Conservation (phyloP, 2,329 filamentous ascomycete species). For the Fusarium fujikuroi region DNA sequence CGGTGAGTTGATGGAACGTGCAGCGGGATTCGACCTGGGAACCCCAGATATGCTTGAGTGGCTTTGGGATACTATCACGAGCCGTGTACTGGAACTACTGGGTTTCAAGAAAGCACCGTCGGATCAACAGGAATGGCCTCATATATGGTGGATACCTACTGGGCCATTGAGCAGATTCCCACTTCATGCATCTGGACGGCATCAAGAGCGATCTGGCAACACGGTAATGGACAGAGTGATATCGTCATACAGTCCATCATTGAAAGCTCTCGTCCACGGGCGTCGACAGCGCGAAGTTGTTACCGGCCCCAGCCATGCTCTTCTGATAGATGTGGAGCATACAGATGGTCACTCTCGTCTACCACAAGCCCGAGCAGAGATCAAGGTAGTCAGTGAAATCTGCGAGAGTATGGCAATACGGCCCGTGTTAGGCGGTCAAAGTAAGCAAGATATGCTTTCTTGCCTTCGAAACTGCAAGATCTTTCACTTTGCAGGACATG, state of each 20-base stretch:
- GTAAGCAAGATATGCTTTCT: background rate
- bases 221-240: constrained; percentile 1
- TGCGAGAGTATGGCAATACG: background rate
- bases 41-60: background rate
- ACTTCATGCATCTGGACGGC: constrained; percentile 1
- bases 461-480: background rate
- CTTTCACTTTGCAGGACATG: constrained; percentile 9
- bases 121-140: background rate
- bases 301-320: background rate
- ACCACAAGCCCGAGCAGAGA: background rate
- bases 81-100: accelerated
- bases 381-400: background rate
- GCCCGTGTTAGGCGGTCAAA: accelerated
- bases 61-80: background rate
- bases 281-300: background rate
- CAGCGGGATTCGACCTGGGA: background rate
- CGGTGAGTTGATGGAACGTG: accelerated
- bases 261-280: background rate
- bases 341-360: background rate
- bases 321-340: background rate
- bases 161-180: constrained; percentile 4
- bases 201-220: background rate
- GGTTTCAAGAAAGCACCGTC: background rate
- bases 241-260: background rate
- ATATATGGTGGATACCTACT: background rate